These are phyloP conservation scores for Cladosporium sp. DNA, from an alignment of 2,329 filamentous ascomycete genomes.

Conservation along the genomic window DNA sequence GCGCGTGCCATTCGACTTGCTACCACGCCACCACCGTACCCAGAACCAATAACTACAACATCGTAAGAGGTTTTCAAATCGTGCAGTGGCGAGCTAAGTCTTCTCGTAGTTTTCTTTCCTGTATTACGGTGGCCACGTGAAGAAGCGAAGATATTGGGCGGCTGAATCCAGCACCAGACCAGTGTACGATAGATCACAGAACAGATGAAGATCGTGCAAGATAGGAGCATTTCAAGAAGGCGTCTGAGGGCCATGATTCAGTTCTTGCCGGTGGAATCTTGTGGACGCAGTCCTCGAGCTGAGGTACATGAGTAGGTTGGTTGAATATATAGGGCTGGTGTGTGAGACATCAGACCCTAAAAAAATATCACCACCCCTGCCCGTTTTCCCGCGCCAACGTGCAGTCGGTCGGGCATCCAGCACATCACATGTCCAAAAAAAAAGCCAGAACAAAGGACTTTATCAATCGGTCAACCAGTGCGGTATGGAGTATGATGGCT, in stretches of 20 bases:
- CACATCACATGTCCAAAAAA: neutral
- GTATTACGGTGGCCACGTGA: neutral
- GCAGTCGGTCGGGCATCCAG: neutral
- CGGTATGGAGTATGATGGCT: too few species aligned
- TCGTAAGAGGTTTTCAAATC: constrained; percentile 47
- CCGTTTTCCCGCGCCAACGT: neutral
- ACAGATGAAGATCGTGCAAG: neutral
- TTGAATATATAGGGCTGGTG: too few species aligned
- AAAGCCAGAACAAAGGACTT: too few species aligned
- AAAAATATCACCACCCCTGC: neutral
- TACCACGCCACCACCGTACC: constrained; percentile 64
- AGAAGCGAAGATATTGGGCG: neutral
- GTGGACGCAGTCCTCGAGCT: too few species aligned
- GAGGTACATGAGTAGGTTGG: too few species aligned
- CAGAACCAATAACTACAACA: constrained; percentile 64
- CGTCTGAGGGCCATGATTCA: neutral
- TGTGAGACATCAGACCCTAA: too few species aligned
- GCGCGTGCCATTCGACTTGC: constrained; percentile 61
- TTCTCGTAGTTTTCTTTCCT: neutral
- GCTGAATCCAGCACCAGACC: neutral
- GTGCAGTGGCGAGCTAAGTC: constrained; percentile 14
- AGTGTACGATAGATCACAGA: neutral
- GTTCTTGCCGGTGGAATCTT: too few species aligned
- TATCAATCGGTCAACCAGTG: too few species aligned
- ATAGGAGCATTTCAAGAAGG: neutral